These are phyloP conservation scores for Crithidia sp. DNA, from an alignment of 208 protist species.

Conservation along the genomic window DNA sequence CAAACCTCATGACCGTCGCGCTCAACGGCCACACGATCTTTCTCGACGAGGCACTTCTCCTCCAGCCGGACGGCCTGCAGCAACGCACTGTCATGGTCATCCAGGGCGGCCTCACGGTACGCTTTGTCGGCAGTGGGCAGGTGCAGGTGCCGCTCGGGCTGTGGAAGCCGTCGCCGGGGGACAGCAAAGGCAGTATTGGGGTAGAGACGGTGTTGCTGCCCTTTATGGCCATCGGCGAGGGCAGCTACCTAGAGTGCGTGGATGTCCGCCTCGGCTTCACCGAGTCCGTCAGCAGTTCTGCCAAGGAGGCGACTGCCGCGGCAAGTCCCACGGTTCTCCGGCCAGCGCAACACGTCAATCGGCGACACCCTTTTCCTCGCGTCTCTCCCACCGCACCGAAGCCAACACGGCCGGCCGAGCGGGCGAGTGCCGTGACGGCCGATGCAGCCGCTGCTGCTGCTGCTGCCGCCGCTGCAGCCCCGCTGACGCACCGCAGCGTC, in stretches of 20 bases:
- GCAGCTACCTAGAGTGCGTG: constrained; percentile 69
- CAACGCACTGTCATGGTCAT: constrained; percentile 62
- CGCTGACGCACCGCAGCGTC: constrained; percentile 22
- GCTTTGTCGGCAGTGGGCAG: constrained; percentile 53
- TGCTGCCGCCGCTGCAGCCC: not conserved
- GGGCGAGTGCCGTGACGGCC: not conserved
- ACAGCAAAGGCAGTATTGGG: constrained; percentile 35
- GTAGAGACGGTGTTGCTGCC: constrained; percentile 61
- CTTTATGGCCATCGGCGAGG: constrained; percentile 76
- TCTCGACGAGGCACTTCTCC: constrained; percentile 44
- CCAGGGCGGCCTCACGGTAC: constrained; percentile 70
- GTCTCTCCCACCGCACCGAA: not conserved
- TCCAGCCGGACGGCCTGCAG: constrained; percentile 24
- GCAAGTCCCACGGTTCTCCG: not conserved
- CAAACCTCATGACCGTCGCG: constrained; percentile 76
- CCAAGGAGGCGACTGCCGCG: not conserved
- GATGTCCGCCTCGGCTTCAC: constrained; percentile 56
- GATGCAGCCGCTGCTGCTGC: not conserved
- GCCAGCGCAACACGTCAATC: not conserved
- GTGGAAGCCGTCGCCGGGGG: constrained; percentile 32
- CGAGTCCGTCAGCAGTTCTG: constrained; percentile 9
- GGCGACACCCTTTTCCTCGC: not conserved
- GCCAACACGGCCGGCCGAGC: not conserved
- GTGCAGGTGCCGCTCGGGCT: constrained; percentile 56
- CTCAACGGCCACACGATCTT: constrained; percentile 63